Percentiles rank a stretch among this genome's conserved stretches.
phyloP scores from a whole-genome alignment of 768 basidiomycete genomes.

The Termitomyces sp. region DNA sequence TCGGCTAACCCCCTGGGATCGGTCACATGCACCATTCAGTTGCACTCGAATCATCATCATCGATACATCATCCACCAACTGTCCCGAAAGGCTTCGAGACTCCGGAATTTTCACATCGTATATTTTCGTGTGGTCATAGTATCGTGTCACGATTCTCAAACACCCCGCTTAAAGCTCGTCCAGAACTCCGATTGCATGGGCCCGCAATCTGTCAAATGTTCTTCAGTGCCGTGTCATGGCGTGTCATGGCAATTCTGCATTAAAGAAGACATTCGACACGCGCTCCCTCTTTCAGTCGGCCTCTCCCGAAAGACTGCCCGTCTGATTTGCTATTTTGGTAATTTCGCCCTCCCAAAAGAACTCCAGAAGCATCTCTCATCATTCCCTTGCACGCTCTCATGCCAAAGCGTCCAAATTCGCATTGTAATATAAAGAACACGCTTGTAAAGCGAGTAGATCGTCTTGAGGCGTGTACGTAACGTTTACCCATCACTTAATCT shows the following conservation, averaged over 20 bases:
- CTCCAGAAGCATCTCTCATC: not conserved
- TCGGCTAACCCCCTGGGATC: conserved; percentile 20
- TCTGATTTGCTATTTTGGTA: not conserved
- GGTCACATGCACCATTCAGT: conserved; percentile 20
- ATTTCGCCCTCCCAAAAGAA: not conserved
- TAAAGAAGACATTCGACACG: conserved; percentile 1
- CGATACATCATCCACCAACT: not conserved
- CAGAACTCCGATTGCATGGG: not conserved
- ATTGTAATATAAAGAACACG: not conserved
- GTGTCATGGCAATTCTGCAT: not conserved
- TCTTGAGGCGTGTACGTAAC: not conserved
- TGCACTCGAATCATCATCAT: conserved; percentile 4
- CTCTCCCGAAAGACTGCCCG: conserved; percentile 5
- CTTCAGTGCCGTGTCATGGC: not conserved
- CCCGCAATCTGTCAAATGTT: conserved; percentile 5
- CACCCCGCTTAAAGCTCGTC: not conserved
- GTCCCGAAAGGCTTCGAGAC: not conserved
- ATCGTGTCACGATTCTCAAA: not conserved
- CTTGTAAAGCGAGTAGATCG: not conserved
- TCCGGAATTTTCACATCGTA: not conserved
- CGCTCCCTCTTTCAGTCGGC: not conserved
- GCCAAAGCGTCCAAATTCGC: not conserved
- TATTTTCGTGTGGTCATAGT: not conserved
- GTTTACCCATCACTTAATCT: not conserved
- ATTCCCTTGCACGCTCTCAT: not conserved